These are phyloP conservation scores for Pilobolus umbonatus DNA, from an alignment of 192 early-diverging fungal species.

Conservation along the genomic window DNA sequence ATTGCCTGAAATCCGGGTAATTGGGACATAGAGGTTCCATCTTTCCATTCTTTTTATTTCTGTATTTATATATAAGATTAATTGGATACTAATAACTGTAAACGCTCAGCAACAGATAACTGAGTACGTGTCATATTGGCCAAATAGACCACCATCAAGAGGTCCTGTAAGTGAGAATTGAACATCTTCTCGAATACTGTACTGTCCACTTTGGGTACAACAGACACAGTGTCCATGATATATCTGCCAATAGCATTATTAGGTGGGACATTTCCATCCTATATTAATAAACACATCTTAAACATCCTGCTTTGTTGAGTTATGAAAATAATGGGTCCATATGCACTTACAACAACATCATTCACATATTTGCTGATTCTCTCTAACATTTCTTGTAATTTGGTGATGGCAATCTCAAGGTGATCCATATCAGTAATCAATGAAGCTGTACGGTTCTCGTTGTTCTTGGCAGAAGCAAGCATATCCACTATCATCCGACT, in stretches of 20 bases:
- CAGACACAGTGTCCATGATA: conserved; percentile 88
- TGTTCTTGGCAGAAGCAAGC: conserved; percentile 56
- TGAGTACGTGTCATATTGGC: conserved; percentile 94
- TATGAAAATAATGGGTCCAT: no score
- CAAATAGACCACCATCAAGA: conserved; percentile 94
- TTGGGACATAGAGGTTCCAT: no score
- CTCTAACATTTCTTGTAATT: conserved; percentile 82
- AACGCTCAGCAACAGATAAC: conserved; percentile 86
- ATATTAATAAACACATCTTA: no score
- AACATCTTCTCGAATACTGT: conserved; percentile 88
- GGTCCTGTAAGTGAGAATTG: conserved; percentile 91
- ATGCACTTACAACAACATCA: conserved; percentile 52
- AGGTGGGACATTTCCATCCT: conserved; percentile 46
- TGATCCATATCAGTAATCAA: conserved; percentile 89
- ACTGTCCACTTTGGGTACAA: conserved; percentile 82
- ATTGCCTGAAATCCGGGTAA: no score
- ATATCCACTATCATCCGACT: conserved; percentile 72
- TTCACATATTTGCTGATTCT: conserved; percentile 79
- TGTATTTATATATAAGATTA: conserved; percentile 1
- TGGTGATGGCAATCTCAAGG: conserved; percentile 70
- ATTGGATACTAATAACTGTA: conserved; percentile 67
- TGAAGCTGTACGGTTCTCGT: conserved; percentile 45
- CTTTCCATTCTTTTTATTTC: no score
- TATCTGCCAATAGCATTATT: conserved; percentile 86
- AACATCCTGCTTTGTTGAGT: no score